These are phyloP conservation scores for Cynanchum wilfordii DNA, from an alignment of 257 asterid genomes.

Conservation along the genomic window DNA sequence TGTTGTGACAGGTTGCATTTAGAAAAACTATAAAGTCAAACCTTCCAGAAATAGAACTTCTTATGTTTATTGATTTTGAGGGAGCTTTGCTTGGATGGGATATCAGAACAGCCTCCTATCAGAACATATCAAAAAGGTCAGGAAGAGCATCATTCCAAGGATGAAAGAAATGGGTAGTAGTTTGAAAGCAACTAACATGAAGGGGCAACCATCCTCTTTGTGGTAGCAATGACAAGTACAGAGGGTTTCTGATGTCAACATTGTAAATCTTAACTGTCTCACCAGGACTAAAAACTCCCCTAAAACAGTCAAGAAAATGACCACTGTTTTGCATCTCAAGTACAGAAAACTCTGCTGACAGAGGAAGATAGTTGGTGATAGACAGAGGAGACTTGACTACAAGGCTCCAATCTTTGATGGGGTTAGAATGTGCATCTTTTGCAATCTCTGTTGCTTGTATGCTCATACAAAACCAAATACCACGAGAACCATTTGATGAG, in stretches of 20 bases:
- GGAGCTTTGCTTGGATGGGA: constrained; percentile 71
- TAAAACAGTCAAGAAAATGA: constrained; percentile 62
- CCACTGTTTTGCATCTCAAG: constrained; percentile 89
- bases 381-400: constrained; percentile 72
- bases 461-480: constrained; percentile 81
- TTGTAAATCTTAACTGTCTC: constrained; percentile 66
- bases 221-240: constrained; percentile 82
- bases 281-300: constrained; percentile 79
- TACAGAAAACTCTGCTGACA: constrained; percentile 79
- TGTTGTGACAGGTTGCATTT: neutral
- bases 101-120: constrained; percentile 77
- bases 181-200: constrained; percentile 49
- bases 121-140: constrained; percentile 19
- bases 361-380: constrained; percentile 76
- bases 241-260: constrained; percentile 76
- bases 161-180: neutral
- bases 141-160: constrained; percentile 16
- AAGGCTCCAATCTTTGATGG: constrained; percentile 80
- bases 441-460: constrained; percentile 78
- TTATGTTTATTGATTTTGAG: constrained; percentile 63
- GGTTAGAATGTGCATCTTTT: constrained; percentile 59
- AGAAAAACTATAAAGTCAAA: constrained; percentile 29
- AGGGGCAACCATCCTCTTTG: constrained; percentile 93
- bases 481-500: constrained; percentile 55
- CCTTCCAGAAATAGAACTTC: constrained; percentile 99